These are phyloP conservation scores for Kwoniella newhampshirensis DNA, from an alignment of 768 basidiomycete species.

Conservation along the genomic window DNA sequence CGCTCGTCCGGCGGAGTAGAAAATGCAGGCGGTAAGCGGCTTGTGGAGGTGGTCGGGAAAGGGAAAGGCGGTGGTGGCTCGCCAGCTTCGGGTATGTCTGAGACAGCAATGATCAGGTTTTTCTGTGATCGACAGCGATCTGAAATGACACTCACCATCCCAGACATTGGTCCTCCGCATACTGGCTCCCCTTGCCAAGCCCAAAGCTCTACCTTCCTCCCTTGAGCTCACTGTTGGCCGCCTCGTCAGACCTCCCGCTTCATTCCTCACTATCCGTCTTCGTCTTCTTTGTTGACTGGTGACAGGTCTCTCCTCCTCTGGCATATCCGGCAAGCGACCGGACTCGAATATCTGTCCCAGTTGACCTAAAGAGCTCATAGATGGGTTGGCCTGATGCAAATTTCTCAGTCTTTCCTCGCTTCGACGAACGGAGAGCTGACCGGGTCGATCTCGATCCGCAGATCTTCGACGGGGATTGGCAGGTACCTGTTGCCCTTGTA, in stretches of 20 bases:
- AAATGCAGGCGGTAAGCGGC: constrained; percentile 34
- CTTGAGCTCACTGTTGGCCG: constrained; percentile 33
- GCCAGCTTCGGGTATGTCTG: constrained; percentile 41
- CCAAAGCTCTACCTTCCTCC: constrained; percentile 44
- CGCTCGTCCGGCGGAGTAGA: constrained; percentile 3
- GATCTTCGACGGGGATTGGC: constrained; percentile 20
- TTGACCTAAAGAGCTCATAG: constrained; percentile 34
- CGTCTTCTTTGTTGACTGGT: constrained; percentile 18
- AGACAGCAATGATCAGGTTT: too few relatives aligned
- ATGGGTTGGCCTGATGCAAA: constrained; percentile 25
- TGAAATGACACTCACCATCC: constrained; percentile 42
- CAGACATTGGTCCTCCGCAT: constrained; percentile 48
- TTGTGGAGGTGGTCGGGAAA: constrained; percentile 36
- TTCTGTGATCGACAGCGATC: too few relatives aligned
- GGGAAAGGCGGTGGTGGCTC: constrained; percentile 48
- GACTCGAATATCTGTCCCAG: constrained; percentile 38
- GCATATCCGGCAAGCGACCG: constrained; percentile 10
- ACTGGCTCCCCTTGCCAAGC: constrained; percentile 47
- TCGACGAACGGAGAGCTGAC: constrained; percentile 10
- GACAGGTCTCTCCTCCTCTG: constrained; percentile 4
- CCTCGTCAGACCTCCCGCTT: constrained; percentile 17
- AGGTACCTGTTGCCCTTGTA: constrained; percentile 18
- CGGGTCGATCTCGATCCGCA: constrained; percentile 22
- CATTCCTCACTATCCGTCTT: constrained; percentile 33
- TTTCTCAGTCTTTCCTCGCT: constrained; percentile 38